Percentiles rank a stretch among this genome's conserved stretches.
These are phyloP conservation scores for Arthrobotrys pseudoclavata DNA, from an alignment of 2,329 filamentous ascomycete species.

Conservation along the genomic window DNA sequence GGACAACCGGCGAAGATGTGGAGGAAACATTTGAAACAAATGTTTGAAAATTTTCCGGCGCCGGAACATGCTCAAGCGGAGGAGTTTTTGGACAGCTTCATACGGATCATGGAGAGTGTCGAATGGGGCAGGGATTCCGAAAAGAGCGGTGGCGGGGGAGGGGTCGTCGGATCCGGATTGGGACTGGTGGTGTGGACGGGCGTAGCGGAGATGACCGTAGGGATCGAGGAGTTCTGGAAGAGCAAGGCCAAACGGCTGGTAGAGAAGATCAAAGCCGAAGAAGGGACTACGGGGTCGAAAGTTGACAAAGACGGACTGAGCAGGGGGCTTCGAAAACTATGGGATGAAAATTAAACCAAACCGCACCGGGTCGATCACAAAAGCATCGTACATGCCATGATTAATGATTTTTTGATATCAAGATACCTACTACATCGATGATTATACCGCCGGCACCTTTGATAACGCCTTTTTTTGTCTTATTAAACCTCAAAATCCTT, in stretches of 20 bases:
- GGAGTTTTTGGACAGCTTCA: constrained; percentile 57
- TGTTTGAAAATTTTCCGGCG: constrained; percentile 58
- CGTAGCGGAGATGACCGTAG: constrained; percentile 56
- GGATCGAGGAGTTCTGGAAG: constrained; percentile 57
- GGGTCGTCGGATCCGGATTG: constrained; percentile 49
- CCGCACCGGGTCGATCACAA: background rate
- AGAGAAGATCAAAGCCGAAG: constrained; percentile 50
- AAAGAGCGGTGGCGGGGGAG: constrained; percentile 38
- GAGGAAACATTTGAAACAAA: constrained; percentile 37
- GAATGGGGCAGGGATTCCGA: constrained; percentile 41
- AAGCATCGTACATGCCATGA: background rate
- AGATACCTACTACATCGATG: constrained; percentile 46
- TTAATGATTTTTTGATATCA: constrained; percentile 19
- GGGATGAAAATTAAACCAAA: constrained; percentile 33
- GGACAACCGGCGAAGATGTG: constrained; percentile 46
- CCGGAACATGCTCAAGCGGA: constrained; percentile 51
- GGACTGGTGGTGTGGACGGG: constrained; percentile 54
- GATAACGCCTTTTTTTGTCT: background rate
- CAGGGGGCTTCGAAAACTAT: constrained; percentile 41
- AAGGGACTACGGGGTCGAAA: constrained; percentile 37
- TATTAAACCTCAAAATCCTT: constrained; percentile 66
- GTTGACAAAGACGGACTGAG: constrained; percentile 50
- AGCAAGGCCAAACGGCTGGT: constrained; percentile 48
- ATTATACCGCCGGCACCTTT: constrained; percentile 14
- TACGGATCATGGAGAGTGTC: constrained; percentile 54